Conservation (phyloP, 768 basidiomycete genomes). For the Jaapia argillacea region DNA sequence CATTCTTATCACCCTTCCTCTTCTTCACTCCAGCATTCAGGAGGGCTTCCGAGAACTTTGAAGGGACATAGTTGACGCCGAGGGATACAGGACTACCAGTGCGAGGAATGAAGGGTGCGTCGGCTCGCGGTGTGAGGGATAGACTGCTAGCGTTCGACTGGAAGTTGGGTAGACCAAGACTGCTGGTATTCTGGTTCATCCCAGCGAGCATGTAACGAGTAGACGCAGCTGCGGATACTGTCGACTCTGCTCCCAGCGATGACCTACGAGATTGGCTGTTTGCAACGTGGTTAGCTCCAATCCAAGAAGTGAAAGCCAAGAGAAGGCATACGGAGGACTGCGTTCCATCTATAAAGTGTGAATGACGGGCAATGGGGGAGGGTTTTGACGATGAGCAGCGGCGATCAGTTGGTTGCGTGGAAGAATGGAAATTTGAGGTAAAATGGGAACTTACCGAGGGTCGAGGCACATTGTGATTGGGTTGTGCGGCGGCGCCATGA, state of each 20-base stretch:
- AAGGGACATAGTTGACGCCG: constrained; percentile 65
- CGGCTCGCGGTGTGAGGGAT: constrained; percentile 15
- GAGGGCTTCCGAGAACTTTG: constrained; percentile 53
- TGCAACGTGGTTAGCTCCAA: constrained; percentile 6
- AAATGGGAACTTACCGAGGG: constrained; percentile 2
- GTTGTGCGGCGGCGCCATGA: constrained; percentile 6
- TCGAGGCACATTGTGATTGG: too few species aligned
- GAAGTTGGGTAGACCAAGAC: constrained; percentile 29
- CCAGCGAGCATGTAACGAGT: constrained; percentile 37
- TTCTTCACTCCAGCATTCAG: constrained; percentile 29
- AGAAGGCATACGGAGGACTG: constrained; percentile 3
- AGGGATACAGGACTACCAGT: constrained; percentile 28
- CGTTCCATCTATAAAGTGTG: constrained; percentile 7
- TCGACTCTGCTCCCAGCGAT: constrained; percentile 31
- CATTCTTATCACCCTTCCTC: constrained; percentile 25
- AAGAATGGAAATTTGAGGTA: background rate
- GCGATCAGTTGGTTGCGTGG: background rate
- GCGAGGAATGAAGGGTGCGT: constrained; percentile 12
- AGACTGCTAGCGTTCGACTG: constrained; percentile 25
- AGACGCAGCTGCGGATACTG: constrained; percentile 35
- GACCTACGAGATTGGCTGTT: constrained; percentile 14
- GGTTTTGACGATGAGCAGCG: too few species aligned
- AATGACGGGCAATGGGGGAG: background rate
- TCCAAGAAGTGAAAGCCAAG: constrained; percentile 3
- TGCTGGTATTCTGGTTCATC: constrained; percentile 15